Base-by-base conservation (phyloP, 2,329 filamentous ascomycete genomes). In the Sporothrix pseudoabietina region DNA sequence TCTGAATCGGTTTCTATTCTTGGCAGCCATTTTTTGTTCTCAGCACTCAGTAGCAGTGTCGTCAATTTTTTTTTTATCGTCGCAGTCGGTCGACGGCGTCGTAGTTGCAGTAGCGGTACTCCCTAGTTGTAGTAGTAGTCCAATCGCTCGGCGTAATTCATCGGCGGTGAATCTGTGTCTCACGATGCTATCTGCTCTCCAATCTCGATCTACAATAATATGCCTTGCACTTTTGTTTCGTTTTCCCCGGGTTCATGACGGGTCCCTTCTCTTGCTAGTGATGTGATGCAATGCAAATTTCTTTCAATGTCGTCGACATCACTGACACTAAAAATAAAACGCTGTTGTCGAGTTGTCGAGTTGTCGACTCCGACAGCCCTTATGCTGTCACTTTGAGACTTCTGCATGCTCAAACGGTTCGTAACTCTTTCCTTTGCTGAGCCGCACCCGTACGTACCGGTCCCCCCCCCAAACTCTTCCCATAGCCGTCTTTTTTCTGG, bases 1-100 rank as follows among this genome's bases (percentile, higher is more conserved):
- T 69, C 47, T 69, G 35, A 35, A 22, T 65, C 59, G 30, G 66
- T 39, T 61, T 69, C 66, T 69, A 69, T 69, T 69, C 30, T 55
- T 52, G 66, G 44, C 26, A 32, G 19, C 7, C n/a, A 26, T 26
- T 52, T 52, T 19, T 49, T 49, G 10, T 16, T 49, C 10, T 49
- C 2, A 26, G 26, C 26, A 26, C 26, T 49, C 5, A 22, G 16
- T 52, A n/a, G 16, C 16, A 22, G 52, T 54, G 19, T 10, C 52
- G 41, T 44, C 41, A 44, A 6, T 54, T 22, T 54, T 26, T 54
- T 26, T 26, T 54, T 16, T 26, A 16, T 16, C 22, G n/a, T 54
- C 22, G 52, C 52, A 54, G 22, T 54, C 52, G 52, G 41, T 44
- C 10, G 41, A 12, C 41, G 41, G 49, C 7, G 49, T 54, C 19